Evolutionary conservation across 2,329 filamentous ascomycete genomes (phyloP), one percentile per base, ranked within the genome.

Genomic region (Phialophora tarda): DNA sequence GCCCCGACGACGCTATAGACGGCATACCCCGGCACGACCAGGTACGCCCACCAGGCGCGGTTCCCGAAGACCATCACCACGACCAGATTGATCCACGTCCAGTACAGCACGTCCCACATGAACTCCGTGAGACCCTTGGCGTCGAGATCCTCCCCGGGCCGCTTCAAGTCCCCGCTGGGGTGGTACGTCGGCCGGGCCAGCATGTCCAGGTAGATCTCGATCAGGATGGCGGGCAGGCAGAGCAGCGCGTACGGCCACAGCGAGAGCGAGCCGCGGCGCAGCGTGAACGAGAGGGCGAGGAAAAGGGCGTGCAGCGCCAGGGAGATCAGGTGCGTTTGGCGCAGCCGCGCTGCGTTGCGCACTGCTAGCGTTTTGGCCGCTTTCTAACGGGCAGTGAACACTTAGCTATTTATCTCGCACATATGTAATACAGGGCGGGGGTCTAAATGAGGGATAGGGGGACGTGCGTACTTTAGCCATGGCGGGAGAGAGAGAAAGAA

Each of bases 71-170:
- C 70, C 17, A 90, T 85, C 14, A 89, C 93, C n/a, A 90, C 78
- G 8, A 89, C 79, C 48, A 92, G 82, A 62, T 89, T 91, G 11
- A 87, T 88, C 89, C 93, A 97, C 0, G 93, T 97, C 81, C 96
- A 92, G 86, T 97, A 98, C 61, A 97, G 83, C 58, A 97, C 87
- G 80, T 99, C 95, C 85, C 96, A 99, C 90, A 98, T 92, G 83
- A 96, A 98, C 80, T 97, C 95, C 11, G 94, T 98, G 82, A 99
- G 81, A 4, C 95, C 95, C 38, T 89, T 86, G 10, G 92, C 91
- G 61, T 91, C 88, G 14, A 99, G 86, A 77, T 99, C 95, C 77
- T 98, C 93, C 51, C 95, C 94, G 0, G 91, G 83, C 34, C 85
- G 87, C 76, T 87, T 88, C 68, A 98, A 83, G n/a, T 89, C 84